Base-by-base conservation (phyloP, 1,139 yeast genomes). In the Eremothecium gossypii region DNA sequence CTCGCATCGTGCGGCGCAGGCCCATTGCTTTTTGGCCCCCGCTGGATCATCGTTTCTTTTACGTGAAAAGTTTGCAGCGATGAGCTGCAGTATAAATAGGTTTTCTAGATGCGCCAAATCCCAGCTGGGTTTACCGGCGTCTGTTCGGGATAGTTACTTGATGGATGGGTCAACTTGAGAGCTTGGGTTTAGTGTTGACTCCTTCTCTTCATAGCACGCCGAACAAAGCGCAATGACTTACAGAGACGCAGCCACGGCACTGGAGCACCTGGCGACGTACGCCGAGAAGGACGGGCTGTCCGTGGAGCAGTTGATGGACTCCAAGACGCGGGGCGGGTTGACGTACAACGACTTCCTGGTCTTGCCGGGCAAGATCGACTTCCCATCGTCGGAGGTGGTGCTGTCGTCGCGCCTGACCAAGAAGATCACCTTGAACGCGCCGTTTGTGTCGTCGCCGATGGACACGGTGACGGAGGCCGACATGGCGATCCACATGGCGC, bases 401-500 rank as follows among this genome's bases (percentile, higher is more conserved):
- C 73, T 89, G 61, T 95, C 87, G 57, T 76, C 95, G 52, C 83
- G 76, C 66, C 74, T 91, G 66, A 87, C 98, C 63, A 87, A 83
- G 73, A 83, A 82, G 61, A 91, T 91, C 71, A 70, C 93, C 45
- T 74, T 91, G 67, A 87, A 83, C 71, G 73, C 96, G 41, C 99
- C 99, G 49, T 85, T 91, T 57, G 91, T 91, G 50, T 89, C 97
- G 30, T 86, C 96, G 59, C 99, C 99, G 57, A 91, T 91, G 99
- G 98, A 91, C 69, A 91, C 98, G 42, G 98, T 91, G 50, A 93
- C 99, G 46, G 99, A 91, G 72, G 73, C 87, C 50, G 83, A 80
- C 49, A 91, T 91, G 99, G 98, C 99, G 53, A 91, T 93, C 58
- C 81, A 87, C 70, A 89, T 91, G 96, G 97, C 99, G 55, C 77